Conservation (phyloP, 2,329 filamentous ascomycete genomes). For the Hawksworthiomyces lignivorus region DNA sequence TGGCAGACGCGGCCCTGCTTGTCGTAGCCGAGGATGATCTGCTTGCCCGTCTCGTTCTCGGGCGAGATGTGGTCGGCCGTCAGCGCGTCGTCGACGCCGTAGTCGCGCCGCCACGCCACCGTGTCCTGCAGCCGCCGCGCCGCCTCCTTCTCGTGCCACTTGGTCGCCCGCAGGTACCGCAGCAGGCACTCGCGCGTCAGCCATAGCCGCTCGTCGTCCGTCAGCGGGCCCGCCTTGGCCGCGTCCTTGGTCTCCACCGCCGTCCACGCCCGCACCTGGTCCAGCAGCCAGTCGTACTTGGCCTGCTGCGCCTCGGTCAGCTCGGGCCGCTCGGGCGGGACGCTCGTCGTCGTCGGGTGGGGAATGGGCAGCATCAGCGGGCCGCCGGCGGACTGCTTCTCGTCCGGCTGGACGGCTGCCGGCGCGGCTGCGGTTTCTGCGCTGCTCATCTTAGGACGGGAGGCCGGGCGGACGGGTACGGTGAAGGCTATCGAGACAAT, state of each 20-base stretch:
- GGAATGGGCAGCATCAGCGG: slow-evolving; percentile 39
- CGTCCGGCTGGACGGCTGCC: slow-evolving; percentile 6
- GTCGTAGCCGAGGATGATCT: slow-evolving; percentile 83
- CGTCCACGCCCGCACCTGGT: slow-evolving; percentile 62
- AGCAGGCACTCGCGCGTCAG: slow-evolving; percentile 87
- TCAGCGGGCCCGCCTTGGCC: slow-evolving; percentile 52
- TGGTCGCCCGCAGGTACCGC: slow-evolving; percentile 87
- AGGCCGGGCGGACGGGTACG: too few species aligned
- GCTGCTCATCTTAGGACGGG: too few species aligned
- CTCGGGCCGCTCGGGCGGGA: slow-evolving; percentile 45
- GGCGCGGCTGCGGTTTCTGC: slow-evolving; percentile 2
- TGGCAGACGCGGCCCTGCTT: slow-evolving; percentile 77
- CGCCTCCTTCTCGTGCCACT: slow-evolving; percentile 73
- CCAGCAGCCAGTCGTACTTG: slow-evolving; percentile 75
- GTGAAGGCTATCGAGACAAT: too few species aligned
- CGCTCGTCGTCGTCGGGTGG: slow-evolving; percentile 48
- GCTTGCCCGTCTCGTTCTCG: slow-evolving; percentile 96
- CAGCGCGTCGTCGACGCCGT: slow-evolving; percentile 69
- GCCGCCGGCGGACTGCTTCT: slow-evolving; percentile 15
- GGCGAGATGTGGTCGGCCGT: slow-evolving; percentile 82
- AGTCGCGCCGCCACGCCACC: slow-evolving; percentile 82
- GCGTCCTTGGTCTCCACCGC: slow-evolving; percentile 48
- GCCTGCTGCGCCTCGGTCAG: slow-evolving; percentile 69
- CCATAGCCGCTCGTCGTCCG: slow-evolving; percentile 78
- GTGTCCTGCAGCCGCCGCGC: slow-evolving; percentile 74